phyloP scores from a whole-genome alignment of 805 yeast species.

The Candida ipomoeae region DNA sequence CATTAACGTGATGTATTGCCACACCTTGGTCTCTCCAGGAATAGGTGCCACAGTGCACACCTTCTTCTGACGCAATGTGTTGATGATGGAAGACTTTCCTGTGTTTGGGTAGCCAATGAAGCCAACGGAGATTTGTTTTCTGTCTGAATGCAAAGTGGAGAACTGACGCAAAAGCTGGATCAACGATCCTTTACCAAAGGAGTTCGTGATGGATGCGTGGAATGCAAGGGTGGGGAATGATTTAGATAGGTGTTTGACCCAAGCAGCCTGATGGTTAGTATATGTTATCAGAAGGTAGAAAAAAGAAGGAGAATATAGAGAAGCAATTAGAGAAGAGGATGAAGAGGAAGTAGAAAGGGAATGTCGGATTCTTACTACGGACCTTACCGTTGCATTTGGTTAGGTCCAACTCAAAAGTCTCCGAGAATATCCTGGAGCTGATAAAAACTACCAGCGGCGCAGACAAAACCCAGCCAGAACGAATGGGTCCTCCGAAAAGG shows the following conservation, averaged over 20 bases:
- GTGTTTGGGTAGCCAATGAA: conserved; percentile 97
- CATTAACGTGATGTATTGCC: conserved; percentile 98
- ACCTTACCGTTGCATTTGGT: conserved; percentile 35
- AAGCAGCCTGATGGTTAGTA: conserved; percentile 73
- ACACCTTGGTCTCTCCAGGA: conserved; percentile 98
- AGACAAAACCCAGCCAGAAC: conserved; percentile 36
- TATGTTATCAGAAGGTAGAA: conserved; percentile 3
- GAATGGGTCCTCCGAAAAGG: conserved; percentile 38
- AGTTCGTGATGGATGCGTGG: conserved; percentile 95
- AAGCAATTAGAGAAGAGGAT: background rate
- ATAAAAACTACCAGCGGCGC: conserved; percentile 36
- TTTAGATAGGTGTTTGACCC: conserved; percentile 94
- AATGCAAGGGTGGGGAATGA: conserved; percentile 93
- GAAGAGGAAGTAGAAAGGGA: background rate
- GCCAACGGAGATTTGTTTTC: conserved; percentile 95
- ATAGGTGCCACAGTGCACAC: conserved; percentile 97
- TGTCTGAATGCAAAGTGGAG: conserved; percentile 82
- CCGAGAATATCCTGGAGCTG: conserved; percentile 47
- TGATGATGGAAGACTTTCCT: conserved; percentile 95
- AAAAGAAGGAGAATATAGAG: conserved; percentile 1
- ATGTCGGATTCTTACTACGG: conserved; percentile 93
- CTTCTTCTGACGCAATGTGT: conserved; percentile 89
- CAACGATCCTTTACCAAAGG: conserved; percentile 95
- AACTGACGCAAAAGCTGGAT: conserved; percentile 93
- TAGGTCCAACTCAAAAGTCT: conserved; percentile 81